Conservation (phyloP, 805 yeast genomes). For the Lipomyces yamanashiensis region DNA sequence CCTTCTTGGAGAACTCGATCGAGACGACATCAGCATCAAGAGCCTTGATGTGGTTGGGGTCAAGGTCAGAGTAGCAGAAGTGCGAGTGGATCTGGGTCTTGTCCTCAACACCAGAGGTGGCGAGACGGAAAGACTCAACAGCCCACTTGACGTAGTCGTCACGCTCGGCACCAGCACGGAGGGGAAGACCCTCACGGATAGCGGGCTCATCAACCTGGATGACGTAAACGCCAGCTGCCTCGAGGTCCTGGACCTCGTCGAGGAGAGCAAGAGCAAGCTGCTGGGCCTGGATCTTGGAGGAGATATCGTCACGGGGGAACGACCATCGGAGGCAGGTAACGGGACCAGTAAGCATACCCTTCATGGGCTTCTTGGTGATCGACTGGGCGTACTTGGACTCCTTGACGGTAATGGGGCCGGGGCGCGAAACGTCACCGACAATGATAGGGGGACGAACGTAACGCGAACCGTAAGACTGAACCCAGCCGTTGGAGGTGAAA, state of each 20-base stretch:
- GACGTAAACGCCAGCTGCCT: slow-evolving; percentile 96
- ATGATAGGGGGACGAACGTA: slow-evolving; percentile 99
- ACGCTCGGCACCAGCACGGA: slow-evolving; percentile 97
- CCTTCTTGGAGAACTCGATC: slow-evolving; percentile 99
- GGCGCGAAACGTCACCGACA: slow-evolving; percentile 99
- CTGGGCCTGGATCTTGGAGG: slow-evolving; percentile 90
- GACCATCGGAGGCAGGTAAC: slow-evolving; percentile 99
- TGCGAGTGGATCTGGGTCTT: slow-evolving; percentile 98
- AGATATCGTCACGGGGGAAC: slow-evolving; percentile 98
- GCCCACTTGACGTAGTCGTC: slow-evolving; percentile 97
- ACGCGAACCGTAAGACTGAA: slow-evolving; percentile 99
- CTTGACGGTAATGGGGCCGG: slow-evolving; percentile 97
- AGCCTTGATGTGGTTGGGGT: slow-evolving; percentile 99
- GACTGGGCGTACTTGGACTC: slow-evolving; percentile 99
- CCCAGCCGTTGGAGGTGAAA: slow-evolving; percentile 99
- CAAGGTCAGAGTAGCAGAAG: slow-evolving; percentile 99
- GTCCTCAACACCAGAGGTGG: slow-evolving; percentile 96
- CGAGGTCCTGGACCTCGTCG: slow-evolving; percentile 98
- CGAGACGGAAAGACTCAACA: slow-evolving; percentile 99
- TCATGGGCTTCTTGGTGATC: slow-evolving; percentile 91
- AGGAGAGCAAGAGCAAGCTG: slow-evolving; percentile 97
- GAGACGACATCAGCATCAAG: slow-evolving; percentile 99
- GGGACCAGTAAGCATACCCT: slow-evolving; percentile 99
- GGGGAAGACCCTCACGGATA: slow-evolving; percentile 99
- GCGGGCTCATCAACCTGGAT: slow-evolving; percentile 99